Base-by-base conservation (phyloP, 192 early-diverging fungal species). In the Lunasporangiospora selenospora region DNA sequence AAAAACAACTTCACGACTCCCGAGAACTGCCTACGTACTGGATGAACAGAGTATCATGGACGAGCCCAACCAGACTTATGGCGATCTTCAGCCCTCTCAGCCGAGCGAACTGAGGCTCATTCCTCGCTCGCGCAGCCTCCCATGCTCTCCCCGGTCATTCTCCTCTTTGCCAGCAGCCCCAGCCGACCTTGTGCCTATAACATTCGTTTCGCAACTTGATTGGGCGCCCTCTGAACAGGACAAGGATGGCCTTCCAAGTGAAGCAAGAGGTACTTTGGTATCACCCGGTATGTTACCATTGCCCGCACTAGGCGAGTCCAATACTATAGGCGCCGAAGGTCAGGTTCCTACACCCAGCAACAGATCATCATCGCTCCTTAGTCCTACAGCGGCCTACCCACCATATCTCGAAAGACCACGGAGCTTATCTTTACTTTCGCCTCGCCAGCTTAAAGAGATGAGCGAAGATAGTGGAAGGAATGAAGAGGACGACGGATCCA, bases 391-490 rank as follows among this genome's bases (percentile, higher is more conserved):
- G 2, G 4, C 10, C 12, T 27, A 56, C n/a, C 30, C 21, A 23
- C 15, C 30, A 30, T 4, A 24, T 13, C n/a, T 27, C 1, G 53
- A 55, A n/a, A 47, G 63, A 50, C 53, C 63, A 21, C 44, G 63
- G 6, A 44, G 63, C 1, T 45, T 42, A 36, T 65, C 63, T 21
- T 31, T 65, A 8, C 32, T 65, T 16, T 37, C 46, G 19, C 63
- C 53, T 12, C 45, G 45, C 12, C 63, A 65, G 39, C 46, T 65
- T 7, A 23, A 65, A 13, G 16, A 31, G 23, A 36, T 50, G 37
- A 44, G 36, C 26, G 44, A 33, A 36, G 36, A 57, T 38, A 41
- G 43, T 19, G 48, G 38, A 26, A 32, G n/a, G n/a, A n/a, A n/a
- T n/a, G n/a, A n/a, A n/a, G n/a, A n/a, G n/a, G n/a, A n/a, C n/a